A percentile compares a stretch with the other conserved stretches of the same genome.
Conservation (phyloP, 257 asterid genomes). For the Capsicum pubescens region DNA sequence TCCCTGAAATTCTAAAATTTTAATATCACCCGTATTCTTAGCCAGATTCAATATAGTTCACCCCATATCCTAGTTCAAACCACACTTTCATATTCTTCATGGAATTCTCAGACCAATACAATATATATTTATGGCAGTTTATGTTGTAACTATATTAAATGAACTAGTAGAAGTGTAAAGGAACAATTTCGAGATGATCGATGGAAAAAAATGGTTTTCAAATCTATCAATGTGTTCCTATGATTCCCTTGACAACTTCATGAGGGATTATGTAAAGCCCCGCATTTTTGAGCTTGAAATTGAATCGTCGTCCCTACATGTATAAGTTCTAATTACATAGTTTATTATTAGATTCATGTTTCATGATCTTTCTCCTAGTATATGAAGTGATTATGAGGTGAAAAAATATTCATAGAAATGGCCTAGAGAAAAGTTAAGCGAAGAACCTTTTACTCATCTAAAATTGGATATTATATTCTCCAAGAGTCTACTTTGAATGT, state of each 20-base stretch:
- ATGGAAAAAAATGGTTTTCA: background rate
- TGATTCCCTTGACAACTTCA: background rate
- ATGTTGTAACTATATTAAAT: background rate
- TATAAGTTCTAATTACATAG: too few species aligned
- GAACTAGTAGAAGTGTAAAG: background rate
- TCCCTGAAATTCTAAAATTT: conserved; percentile 14
- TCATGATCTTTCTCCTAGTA: too few species aligned
- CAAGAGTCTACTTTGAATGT: too few species aligned
- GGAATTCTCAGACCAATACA: too few species aligned
- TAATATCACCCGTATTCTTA: conserved; percentile 19
- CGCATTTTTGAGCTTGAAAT: background rate
- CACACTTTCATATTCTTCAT: background rate
- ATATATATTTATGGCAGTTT: background rate
- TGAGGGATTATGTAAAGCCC: conserved; percentile 15
- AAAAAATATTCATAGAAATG: too few species aligned
- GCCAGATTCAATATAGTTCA: background rate
- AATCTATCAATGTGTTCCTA: background rate
- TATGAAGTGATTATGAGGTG: too few species aligned
- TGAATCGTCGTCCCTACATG: too few species aligned
- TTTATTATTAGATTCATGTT: too few species aligned
- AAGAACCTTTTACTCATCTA: too few species aligned
- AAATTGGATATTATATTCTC: too few species aligned
- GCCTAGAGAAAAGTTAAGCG: too few species aligned
- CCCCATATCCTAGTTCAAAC: background rate
- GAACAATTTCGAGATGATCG: background rate